Base-by-base conservation (phyloP, 495 filamentous ascomycete genomes). In the Aspergillus sclerotiicarbonarius region DNA sequence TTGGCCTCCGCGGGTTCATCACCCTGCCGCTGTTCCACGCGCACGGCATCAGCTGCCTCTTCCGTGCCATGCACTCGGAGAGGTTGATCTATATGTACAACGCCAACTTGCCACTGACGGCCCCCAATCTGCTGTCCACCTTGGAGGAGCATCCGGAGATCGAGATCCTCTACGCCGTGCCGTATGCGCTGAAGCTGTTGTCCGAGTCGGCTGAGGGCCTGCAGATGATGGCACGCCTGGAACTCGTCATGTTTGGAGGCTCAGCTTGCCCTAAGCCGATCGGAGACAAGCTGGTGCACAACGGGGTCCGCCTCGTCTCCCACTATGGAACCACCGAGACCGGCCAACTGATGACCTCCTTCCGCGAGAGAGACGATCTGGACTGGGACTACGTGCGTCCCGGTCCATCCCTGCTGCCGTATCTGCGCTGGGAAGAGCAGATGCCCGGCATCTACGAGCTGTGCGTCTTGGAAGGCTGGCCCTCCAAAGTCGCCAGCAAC, bases 301-400 rank as follows among this genome's bases (percentile, higher is more conserved):
- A 71, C 15, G 80, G 81, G 0, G 78, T 85, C 8, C 76, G 78
- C 54, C 68, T 84, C 5, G 71, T 81, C 7, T 72, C 72, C 16
- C 72, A 80, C 56, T 80, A 81, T 47, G 67, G 71, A 25, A 67
- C 75, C 0, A 83, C 82, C 0, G 82, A 85, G 59, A 76, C 74
- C 19, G 80, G 79, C 19, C 76, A 79, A 45, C 59, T 83, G 21
- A 79, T 83, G 76, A 81, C 75, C 15, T 82, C 79, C 0, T 73
- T 75, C 52, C 62, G 71, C 13, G 64, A 65, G 1, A 62, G 65
- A 0, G 59, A 58, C 0, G 86, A 89, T 59, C 75, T 74, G 29
- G 77, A 81, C 15, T 88, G 84, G 84, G 76, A 87, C 54, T 87
- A 86, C 62, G 73, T 89, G 4, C 78, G 85, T 6, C 64, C 66